phyloP scores from a whole-genome alignment of 2,329 filamentous ascomycete genomes.

The Neoscytalidium dimidiatum region DNA sequence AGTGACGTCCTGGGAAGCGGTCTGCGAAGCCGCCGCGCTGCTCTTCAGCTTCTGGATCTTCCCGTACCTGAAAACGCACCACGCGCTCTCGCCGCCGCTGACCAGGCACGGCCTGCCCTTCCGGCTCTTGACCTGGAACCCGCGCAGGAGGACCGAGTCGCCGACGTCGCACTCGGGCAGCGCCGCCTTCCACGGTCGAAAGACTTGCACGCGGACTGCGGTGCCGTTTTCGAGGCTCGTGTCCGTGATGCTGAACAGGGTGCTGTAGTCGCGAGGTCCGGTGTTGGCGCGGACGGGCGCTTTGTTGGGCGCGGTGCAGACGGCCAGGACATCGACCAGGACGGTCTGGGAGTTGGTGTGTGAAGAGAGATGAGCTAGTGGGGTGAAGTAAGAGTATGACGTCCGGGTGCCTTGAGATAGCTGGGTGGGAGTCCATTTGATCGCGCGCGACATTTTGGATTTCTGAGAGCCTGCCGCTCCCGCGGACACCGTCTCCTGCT shows the following conservation, averaged over 20 bases:
- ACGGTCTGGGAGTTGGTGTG: slow-evolving; percentile 44
- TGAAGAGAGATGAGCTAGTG: slow-evolving; percentile 41
- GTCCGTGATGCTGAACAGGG: slow-evolving; percentile 45
- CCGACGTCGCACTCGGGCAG: slow-evolving; percentile 44
- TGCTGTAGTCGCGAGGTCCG: slow-evolving; percentile 48
- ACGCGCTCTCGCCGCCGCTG: slow-evolving; percentile 46
- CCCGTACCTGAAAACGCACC: slow-evolving; percentile 50
- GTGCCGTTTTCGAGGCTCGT: slow-evolving; percentile 23
- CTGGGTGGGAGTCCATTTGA: not conserved
- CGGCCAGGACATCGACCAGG: slow-evolving; percentile 47
- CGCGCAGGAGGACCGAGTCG: slow-evolving; percentile 48
- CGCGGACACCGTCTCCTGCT: not conserved
- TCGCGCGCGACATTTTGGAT: not conserved
- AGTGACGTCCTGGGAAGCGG: not conserved
- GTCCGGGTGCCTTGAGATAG: slow-evolving; percentile 40
- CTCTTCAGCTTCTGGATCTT: not conserved
- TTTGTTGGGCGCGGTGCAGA: slow-evolving; percentile 40
- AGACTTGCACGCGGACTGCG: slow-evolving; percentile 41
- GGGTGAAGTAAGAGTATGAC: slow-evolving; percentile 47
- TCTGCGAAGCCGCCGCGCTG: slow-evolving; percentile 4
- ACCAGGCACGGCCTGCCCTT: slow-evolving; percentile 39
- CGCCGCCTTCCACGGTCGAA: slow-evolving; percentile 44
- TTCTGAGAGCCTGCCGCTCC: not conserved
- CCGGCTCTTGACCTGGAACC: slow-evolving; percentile 44
- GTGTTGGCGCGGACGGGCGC: slow-evolving; percentile 39